Evolutionary conservation across 164 flowering plant genomes (phyloP), one percentile per base, ranked within the genome.

Genomic region (Cinnamomum chago): DNA sequence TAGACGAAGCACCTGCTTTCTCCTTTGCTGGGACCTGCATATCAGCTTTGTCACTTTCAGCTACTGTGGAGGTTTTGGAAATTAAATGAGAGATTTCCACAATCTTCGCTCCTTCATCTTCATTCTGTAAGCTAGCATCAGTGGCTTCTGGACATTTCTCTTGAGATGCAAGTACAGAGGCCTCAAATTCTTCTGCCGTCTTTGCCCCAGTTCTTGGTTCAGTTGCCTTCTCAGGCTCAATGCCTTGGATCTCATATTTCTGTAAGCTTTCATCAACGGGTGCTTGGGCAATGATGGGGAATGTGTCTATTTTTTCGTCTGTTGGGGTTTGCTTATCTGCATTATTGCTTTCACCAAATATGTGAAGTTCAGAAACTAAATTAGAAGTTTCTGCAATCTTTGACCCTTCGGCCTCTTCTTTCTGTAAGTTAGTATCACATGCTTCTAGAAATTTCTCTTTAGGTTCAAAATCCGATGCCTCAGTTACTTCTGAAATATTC

Each of bases 341-440:
- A 3, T 40, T 24, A n/a, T 68, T 24, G 13, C 55, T 40, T 68
- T 68, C 55, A 47, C 55, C 13, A n/a, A 3, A 51, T 7, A 35
- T 20, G 71, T 6, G 24, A n/a, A 68, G n/a, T 68, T 68, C 71
- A n/a, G 58, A 68, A 18, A 35, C 72, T 52, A 25, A 30, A 24
- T 67, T 71, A 65, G 70, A 52, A 23, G 69, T 75, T 55, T 77
- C 70, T 22, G 58, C 75, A 64, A 35, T 72, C 71, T 72, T 76
- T 58, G 35, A 70, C 17, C 62, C 70, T 72, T 74, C 70, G 64
- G 52, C 52, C 28, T 55, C 75, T 73, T 14, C 71, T 28, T 7
- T 23, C 25, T 67, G 17, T 65, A 70, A 76, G 14, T 3, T 5
- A 12, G 23, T 28, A 64, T 64, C 5, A 23, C 28, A 22, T 64